Percentiles rank a stretch among this genome's conserved stretches.
phyloP scores from a whole-genome alignment of 1,284 basidiomycete species.

The Cutaneotrichosporon cutaneum region DNA sequence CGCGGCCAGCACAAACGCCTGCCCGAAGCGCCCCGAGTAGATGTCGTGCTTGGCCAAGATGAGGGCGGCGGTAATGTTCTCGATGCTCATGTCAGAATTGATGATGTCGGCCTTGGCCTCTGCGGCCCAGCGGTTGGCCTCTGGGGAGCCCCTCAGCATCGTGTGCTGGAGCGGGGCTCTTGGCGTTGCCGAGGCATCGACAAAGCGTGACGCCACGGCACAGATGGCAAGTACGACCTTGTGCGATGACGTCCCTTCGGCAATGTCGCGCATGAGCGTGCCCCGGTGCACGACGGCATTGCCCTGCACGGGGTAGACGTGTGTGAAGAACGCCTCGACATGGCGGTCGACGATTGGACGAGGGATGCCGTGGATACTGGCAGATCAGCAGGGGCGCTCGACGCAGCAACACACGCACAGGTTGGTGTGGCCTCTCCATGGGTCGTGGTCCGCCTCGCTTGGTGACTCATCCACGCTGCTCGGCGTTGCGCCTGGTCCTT shows the following conservation, averaged over 20 bases:
- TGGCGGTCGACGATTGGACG: constrained; percentile 23
- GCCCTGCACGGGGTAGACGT: constrained; percentile 26
- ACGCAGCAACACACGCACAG: background rate
- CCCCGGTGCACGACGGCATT: constrained; percentile 29
- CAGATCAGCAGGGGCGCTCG: background rate
- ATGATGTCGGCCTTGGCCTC: constrained; percentile 25
- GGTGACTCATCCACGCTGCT: constrained; percentile 22
- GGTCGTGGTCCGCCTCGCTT: constrained; percentile 7
- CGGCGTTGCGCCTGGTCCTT: constrained; percentile 6
- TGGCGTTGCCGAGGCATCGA: constrained; percentile 10
- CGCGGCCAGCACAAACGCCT: constrained; percentile 21
- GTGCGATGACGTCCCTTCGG: constrained; percentile 17
- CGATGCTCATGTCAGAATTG: constrained; percentile 25
- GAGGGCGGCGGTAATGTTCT: constrained; percentile 26
- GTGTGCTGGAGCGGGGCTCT: background rate
- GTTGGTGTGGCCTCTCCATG: background rate
- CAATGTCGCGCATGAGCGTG: constrained; percentile 21
- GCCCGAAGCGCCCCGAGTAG: constrained; percentile 21
- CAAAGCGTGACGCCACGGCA: constrained; percentile 25
- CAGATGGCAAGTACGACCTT: constrained; percentile 27
- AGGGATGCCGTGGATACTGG: constrained; percentile 20
- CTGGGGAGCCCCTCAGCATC: background rate
- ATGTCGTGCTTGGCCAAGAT: constrained; percentile 31
- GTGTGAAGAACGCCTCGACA: constrained; percentile 27
- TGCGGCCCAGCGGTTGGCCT: constrained; percentile 22